Conservation (phyloP, 768 basidiomycete species). For the Kwoniella europaea region DNA sequence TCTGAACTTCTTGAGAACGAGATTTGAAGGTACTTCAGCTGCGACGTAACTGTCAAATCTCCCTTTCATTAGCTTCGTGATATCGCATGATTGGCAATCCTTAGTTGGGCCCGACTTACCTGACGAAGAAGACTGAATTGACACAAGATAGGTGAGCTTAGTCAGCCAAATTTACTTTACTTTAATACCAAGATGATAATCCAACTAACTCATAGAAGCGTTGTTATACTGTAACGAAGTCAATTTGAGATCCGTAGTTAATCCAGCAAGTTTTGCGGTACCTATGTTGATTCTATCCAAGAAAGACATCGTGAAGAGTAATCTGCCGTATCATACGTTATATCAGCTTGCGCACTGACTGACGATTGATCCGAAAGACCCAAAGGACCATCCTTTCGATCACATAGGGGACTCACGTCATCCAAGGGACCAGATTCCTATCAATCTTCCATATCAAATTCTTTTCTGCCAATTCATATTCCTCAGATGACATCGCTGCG, state of each 20-base stretch:
- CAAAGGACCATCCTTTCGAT: neutral
- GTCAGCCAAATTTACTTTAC: neutral
- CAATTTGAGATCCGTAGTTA: constrained; percentile 45
- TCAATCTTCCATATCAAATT: constrained; percentile 52
- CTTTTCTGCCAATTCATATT: constrained; percentile 46
- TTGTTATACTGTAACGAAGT: constrained; percentile 51
- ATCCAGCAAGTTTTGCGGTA: constrained; percentile 48
- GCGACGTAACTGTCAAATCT: constrained; percentile 42
- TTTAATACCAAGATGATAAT: neutral
- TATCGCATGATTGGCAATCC: neutral
- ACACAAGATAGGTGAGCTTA: neutral
- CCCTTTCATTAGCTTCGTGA: neutral
- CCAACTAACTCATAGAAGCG: constrained; percentile 46
- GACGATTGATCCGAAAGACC: neutral
- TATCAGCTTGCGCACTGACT: neutral
- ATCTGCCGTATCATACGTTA: constrained; percentile 21
- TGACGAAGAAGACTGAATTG: constrained; percentile 37
- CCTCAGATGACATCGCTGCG: constrained; percentile 44
- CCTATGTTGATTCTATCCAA: constrained; percentile 57
- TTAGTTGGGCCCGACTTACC: constrained; percentile 11
- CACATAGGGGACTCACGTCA: constrained; percentile 47
- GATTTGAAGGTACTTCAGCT: constrained; percentile 54
- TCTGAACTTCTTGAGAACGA: constrained; percentile 53
- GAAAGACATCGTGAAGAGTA: constrained; percentile 56
- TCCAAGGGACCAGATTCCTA: constrained; percentile 54